Base-by-base conservation (phyloP, 495 filamentous ascomycete species). In the Penicillium psychrofluorescens region DNA sequence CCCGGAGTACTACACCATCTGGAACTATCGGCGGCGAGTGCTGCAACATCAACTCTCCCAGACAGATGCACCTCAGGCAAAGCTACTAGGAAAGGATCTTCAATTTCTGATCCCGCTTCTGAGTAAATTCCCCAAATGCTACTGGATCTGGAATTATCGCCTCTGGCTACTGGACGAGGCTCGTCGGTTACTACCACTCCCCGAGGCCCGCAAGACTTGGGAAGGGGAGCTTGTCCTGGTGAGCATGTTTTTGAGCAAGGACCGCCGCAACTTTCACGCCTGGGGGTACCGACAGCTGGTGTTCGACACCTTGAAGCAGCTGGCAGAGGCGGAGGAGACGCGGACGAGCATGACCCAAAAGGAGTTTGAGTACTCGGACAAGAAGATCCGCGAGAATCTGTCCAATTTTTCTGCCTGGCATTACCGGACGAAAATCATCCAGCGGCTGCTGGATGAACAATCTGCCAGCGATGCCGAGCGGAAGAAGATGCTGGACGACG, bases 61-160 rank as follows among this genome's bases (percentile, higher is more conserved):
- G 31, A 53, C 54, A 41, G 42, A 29, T 34, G 44, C 30, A 16
- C 52, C 51, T 22, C 32, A 51, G 4, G 66, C 78, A 29, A 68
- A 73, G 29, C 64, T 85, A 48, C 70, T 78, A 61, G 74, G 81
- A 35, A 75, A 68, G 48, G 92, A 98, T 53, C 72, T 97, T 22
- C 60, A 65, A 16, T 92, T 95, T 59, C 78, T 90, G 32, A 74
- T 96, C 32, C 88, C 88, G 2, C 74, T 99, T 10, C 80, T 97
- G 32, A 72, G 80, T 30, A 78, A 88, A 49, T 88, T 78, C 53
- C 94, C 92, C 16, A 99, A 99, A 68, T 97, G 92, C 71, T 99
- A 99, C 71, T 96, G 92, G 90, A 88, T 99, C 35, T 99, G 92
- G 92, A 95, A 94, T 61, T 87, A 96, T 66, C 83, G 92, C n/a